A percentile compares a stretch with the other conserved stretches of the same genome.
phyloP scores from a whole-genome alignment of 805 yeast genomes.

The Kockiozyma suomiensis region DNA sequence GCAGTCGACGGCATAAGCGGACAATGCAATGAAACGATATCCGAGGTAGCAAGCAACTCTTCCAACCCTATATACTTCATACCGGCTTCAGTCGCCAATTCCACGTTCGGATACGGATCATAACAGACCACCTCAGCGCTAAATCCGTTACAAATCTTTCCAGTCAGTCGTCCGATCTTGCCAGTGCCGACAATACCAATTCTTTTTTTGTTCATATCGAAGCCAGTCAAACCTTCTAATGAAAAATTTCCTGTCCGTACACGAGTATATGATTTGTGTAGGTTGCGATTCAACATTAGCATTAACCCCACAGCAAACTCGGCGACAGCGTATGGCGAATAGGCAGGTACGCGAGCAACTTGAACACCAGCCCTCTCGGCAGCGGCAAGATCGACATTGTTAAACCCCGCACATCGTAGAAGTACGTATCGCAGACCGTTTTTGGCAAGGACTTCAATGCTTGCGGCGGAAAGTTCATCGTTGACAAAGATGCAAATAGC shows the following conservation, averaged over 20 bases:
- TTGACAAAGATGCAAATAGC: slow-evolving; percentile 38
- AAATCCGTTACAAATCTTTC: slow-evolving; percentile 47
- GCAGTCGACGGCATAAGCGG: slow-evolving; percentile 52
- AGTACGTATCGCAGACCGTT: slow-evolving; percentile 33
- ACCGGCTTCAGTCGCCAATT: slow-evolving; percentile 43
- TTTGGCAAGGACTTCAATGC: slow-evolving; percentile 28
- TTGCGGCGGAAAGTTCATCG: slow-evolving; percentile 28
- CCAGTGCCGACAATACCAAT: slow-evolving; percentile 55
- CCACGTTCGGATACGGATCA: slow-evolving; percentile 44
- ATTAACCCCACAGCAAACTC: slow-evolving; percentile 39
- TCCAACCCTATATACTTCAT: slow-evolving; percentile 46
- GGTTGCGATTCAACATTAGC: slow-evolving; percentile 38
- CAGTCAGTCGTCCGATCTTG: slow-evolving; percentile 51
- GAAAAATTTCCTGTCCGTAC: slow-evolving; percentile 39
- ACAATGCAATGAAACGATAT: slow-evolving; percentile 50
- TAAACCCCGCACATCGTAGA: slow-evolving; percentile 39
- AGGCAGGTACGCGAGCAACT: slow-evolving; percentile 39
- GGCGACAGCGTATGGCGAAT: slow-evolving; percentile 40
- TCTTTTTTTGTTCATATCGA: slow-evolving; percentile 44
- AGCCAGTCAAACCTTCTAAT: slow-evolving; percentile 38
- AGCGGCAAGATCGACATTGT: slow-evolving; percentile 37
- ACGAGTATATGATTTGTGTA: slow-evolving; percentile 38
- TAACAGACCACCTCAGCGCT: slow-evolving; percentile 52
- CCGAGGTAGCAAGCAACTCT: slow-evolving; percentile 46
- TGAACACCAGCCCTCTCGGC: slow-evolving; percentile 32